Base-by-base conservation (phyloP, 2,329 filamentous ascomycete species). In the Fonsecaea nubica region DNA sequence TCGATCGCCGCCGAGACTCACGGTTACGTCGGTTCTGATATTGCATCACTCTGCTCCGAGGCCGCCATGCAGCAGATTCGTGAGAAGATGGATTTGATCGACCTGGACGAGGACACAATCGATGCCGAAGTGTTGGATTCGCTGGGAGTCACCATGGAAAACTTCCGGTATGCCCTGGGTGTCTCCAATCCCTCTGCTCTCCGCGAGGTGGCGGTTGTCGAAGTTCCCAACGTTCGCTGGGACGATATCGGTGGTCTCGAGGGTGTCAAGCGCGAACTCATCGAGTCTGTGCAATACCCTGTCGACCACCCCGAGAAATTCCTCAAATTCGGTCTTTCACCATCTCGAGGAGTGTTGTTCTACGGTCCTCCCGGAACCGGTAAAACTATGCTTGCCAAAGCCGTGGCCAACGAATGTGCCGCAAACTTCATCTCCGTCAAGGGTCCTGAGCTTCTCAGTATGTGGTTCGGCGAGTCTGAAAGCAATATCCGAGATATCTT, bases 391-490 rank as follows among this genome's bases (percentile, higher is more conserved):
- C 91, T 99, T 84, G 95, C 95, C 79, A 99, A 99, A 88, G 95
- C 95, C 75, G 95, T 99, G 73, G 95, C 95, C 83, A 99, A 98
- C 83, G 95, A 99, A 85, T 98, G 93, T 78, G 91, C 95, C 69
- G 95, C 95, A 86, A 99, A 99, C 86, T 99, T 99, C 84, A 98
- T 99, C 79, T 99, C 95, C 48, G 90, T 99, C 81, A 99, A 99
- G 89, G 95, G 95, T 69, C 96, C 95, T 65, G 95, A 99, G 81
- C 86, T 99, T 76, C 88, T 99, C 75, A 97, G 93, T 80, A 99
- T 99, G 95, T 99, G 95, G 95, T 99, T 99, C 78, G 95, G 95
- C 89, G 95, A 99, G 84, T 99, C 95, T 62, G 96, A 99, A 84
- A 97, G 92, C 88, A 99, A 99, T 84, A 98, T 99, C 72, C 92